Conservation (phyloP, 1,284 basidiomycete genomes). For the Vanrija sp. region DNA sequence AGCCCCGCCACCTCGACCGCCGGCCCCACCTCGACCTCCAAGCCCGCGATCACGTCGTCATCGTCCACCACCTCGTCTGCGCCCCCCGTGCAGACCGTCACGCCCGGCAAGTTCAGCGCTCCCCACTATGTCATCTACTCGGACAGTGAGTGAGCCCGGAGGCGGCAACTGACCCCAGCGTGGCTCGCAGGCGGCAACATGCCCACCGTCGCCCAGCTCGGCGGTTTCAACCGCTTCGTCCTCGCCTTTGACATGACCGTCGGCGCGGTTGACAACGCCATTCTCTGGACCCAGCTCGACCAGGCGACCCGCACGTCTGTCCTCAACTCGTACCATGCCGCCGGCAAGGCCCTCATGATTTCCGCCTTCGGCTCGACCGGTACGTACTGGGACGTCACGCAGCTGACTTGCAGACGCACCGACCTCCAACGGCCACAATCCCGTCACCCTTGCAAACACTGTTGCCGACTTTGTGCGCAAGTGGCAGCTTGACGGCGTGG, state of each 20-base stretch:
- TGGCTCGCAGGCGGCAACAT: neutral
- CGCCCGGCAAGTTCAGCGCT: neutral
- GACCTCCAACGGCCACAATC: conserved; percentile 44
- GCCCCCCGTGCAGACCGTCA: no score
- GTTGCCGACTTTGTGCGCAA: conserved; percentile 48
- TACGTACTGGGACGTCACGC: neutral
- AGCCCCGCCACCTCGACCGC: no score
- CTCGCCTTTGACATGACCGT: neutral
- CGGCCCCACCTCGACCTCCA: no score
- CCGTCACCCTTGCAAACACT: conserved; percentile 36
- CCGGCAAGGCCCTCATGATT: conserved; percentile 52
- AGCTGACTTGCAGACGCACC: conserved; percentile 24
- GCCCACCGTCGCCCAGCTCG: neutral
- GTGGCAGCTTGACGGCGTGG: conserved; percentile 53
- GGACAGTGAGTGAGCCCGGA: neutral
- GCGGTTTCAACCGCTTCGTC: neutral
- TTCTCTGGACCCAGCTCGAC: neutral
- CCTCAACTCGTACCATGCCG: conserved; percentile 47
- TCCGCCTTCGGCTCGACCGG: conserved; percentile 50
- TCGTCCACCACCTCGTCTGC: no score
- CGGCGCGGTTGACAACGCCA: neutral
- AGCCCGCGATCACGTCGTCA: no score
- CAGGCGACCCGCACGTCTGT: conserved; percentile 13
- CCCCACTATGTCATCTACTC: neutral
- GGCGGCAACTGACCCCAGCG: neutral